These are phyloP conservation scores for Phalaenopsis hybrid DNA, from an alignment of 116 monocot genomes.

Conservation along the genomic window DNA sequence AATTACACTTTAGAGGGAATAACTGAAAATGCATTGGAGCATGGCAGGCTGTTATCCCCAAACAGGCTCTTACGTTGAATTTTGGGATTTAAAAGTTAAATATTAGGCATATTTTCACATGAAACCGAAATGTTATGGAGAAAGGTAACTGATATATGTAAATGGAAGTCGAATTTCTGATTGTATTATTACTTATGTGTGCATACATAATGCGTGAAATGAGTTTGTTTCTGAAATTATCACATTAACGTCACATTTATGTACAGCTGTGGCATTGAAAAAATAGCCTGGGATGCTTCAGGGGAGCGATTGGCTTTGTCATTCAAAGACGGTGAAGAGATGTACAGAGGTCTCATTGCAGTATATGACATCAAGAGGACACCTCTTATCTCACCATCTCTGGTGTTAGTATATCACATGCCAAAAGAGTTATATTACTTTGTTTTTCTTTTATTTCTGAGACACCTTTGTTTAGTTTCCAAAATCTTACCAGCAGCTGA, in stretches of 20 bases:
- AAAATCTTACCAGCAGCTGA: not conserved
- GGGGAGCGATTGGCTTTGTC: constrained; percentile 87
- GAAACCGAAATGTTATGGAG: not conserved
- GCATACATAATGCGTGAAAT: not conserved
- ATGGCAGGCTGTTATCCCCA: too few relatives aligned
- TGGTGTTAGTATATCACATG: constrained; percentile 56
- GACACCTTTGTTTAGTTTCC: not conserved
- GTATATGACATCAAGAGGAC: constrained; percentile 71
- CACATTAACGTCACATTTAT: not conserved
- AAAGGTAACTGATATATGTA: not conserved
- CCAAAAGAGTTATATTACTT: not conserved
- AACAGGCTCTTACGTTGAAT: too few relatives aligned
- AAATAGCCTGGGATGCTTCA: constrained; percentile 84
- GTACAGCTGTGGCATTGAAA: constrained; percentile 63
- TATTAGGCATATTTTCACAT: not conserved
- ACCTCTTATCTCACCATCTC: constrained; percentile 68
- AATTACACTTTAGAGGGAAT: too few relatives aligned
- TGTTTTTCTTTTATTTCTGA: not conserved
- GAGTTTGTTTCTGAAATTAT: not conserved
- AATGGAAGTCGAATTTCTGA: not conserved
- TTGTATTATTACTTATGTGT: not conserved
- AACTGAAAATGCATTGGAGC: too few relatives aligned
- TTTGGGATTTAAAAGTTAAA: too few relatives aligned
- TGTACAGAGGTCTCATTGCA: constrained; percentile 73
- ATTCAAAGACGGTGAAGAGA: constrained; percentile 65